These are phyloP conservation scores for Parmales sp. DNA, from an alignment of 108 stramenopile genomes.

Conservation along the genomic window DNA sequence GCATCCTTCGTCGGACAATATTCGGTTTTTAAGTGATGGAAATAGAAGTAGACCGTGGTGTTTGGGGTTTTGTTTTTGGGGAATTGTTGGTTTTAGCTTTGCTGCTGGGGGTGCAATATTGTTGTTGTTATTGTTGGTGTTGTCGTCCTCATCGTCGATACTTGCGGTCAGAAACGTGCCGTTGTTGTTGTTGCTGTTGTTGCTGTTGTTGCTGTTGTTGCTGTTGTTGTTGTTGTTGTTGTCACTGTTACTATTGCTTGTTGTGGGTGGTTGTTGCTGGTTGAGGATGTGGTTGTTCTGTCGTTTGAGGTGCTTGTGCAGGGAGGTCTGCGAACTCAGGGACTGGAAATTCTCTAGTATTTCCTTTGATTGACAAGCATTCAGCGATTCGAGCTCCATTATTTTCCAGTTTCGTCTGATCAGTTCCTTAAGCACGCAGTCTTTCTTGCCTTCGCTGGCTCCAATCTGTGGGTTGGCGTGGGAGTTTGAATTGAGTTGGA, in stretches of 20 bases:
- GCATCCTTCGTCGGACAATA: not conserved
- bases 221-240: not conserved
- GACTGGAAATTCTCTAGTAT: not conserved
- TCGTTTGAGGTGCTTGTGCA: not conserved
- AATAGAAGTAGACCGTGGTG: not conserved
- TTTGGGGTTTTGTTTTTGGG: not conserved
- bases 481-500: no score
- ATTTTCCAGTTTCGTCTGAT: constrained; percentile 29
- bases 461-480: no score
- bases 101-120: not conserved
- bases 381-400: not conserved
- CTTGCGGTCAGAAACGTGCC: not conserved
- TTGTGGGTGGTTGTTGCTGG: not conserved
- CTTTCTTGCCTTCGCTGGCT: not conserved
- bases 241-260: not conserved
- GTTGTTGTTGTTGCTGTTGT: not conserved
- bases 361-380: not conserved
- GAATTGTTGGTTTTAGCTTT: not conserved
- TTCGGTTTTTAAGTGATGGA: not conserved
- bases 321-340: not conserved
- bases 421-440: constrained; percentile 20
- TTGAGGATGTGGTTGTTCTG: not conserved
- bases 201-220: not conserved
- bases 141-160: not conserved
- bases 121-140: not conserved